Evolutionary conservation across 345 rosid genomes (phyloP), one percentile per base, ranked within the genome.

Genomic region (Acer yangbiense): DNA sequence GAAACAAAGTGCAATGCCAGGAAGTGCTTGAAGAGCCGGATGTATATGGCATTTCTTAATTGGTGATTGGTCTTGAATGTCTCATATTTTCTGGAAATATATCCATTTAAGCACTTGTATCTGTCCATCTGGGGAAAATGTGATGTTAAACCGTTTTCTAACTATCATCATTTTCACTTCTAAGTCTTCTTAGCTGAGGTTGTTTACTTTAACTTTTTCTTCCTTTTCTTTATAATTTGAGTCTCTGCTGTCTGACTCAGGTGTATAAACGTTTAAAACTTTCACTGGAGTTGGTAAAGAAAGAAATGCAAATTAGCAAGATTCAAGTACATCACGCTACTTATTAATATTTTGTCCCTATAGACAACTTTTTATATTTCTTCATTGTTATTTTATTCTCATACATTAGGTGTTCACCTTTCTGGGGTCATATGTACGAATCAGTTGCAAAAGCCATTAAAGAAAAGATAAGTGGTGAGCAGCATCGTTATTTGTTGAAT

Each of bases 401-500:
- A 43, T 44, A 29, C 39, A 2, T 62, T 74, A 27, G 27, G 70
- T 27, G 32, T 27, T 7, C 50, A 48, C 21, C 68, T 60, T 32
- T 72, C 57, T 64, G 67, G 74, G 74, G 50, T 80, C 78, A 66
- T 77, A 20, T 72, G 44, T 80, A 96, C 98, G 98, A 92, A 87
- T 75, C 98, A 11, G 94, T 94, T 73, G 99, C 98, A 29, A 96
- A 92, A 85, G 97, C 99, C 75, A 96, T 96, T 79, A 98, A 96
- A 82, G 98, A 96, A 83, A 96, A 96, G 86, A 90, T 96, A 70
- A 94, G 98, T 66, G 98, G 98, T 54, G 99, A 96, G 88, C 99
- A 96, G 80, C 91, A 98, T 0, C 98, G 99, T 18, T 96, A 92
- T 84, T 90, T 96, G 85, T 85, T 96, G 87, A 94, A 94, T 83